These are phyloP conservation scores for Dioszegia aurantiaca DNA, from an alignment of 768 basidiomycete species.

Conservation along the genomic window DNA sequence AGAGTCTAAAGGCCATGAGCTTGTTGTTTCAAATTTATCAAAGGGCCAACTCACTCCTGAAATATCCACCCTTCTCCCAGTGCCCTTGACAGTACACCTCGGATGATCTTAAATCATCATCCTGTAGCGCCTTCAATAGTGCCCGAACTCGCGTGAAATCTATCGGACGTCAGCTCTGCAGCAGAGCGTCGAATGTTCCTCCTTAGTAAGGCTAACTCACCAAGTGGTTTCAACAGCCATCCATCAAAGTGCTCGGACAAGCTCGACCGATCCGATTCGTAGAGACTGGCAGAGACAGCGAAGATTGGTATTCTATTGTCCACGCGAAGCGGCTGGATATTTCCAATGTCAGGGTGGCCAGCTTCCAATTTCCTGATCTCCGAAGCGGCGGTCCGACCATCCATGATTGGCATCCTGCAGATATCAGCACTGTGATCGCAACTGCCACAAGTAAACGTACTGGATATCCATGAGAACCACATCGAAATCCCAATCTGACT, in stretches of 20 bases:
- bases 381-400: slow-evolving; percentile 68
- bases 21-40: no score
- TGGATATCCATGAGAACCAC: slow-evolving; percentile 79
- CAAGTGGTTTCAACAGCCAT: slow-evolving; percentile 77
- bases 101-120: slow-evolving; percentile 57
- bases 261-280: slow-evolving; percentile 61
- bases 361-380: slow-evolving; percentile 66
- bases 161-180: not conserved
- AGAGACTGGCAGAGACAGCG: slow-evolving; percentile 73
- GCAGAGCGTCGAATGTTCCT: no score
- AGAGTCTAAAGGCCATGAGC: no score
- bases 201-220: no score
- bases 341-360: slow-evolving; percentile 14
- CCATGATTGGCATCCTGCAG: slow-evolving; percentile 71
- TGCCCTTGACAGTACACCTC: slow-evolving; percentile 56
- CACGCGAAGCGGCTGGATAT: slow-evolving; percentile 56
- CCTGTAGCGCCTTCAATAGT: slow-evolving; percentile 63
- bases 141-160: slow-evolving; percentile 66
- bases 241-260: slow-evolving; percentile 68
- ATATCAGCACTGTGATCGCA: slow-evolving; percentile 3
- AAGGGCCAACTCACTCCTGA: slow-evolving; percentile 47
- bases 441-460: slow-evolving; percentile 54
- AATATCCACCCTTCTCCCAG: slow-evolving; percentile 53
- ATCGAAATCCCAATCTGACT: slow-evolving; percentile 64
- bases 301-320: slow-evolving; percentile 74